These are phyloP conservation scores for Letharia columbiana DNA, from an alignment of 495 filamentous ascomycete species.

Conservation along the genomic window DNA sequence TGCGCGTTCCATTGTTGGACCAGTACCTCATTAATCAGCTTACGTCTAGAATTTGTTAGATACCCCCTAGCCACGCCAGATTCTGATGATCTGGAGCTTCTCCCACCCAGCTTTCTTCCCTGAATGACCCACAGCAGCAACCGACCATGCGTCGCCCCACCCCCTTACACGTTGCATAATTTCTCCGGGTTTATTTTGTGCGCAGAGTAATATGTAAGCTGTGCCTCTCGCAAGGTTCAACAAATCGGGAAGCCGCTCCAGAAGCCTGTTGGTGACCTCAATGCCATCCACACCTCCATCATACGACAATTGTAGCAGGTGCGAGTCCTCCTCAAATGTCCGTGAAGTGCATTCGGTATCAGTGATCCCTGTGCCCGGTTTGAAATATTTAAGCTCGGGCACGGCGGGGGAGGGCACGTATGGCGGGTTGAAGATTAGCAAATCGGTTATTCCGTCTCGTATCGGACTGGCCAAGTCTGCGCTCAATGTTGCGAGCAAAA, in stretches of 20 bases:
- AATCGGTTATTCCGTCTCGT: conserved; percentile 52
- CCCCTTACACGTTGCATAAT: conserved; percentile 40
- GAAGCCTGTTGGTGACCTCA: conserved; percentile 75
- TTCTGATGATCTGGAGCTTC: conserved; percentile 70
- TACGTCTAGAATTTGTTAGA: not conserved
- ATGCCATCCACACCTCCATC: conserved; percentile 86
- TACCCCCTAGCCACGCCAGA: conserved; percentile 41
- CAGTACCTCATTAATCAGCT: not conserved
- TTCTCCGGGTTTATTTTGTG: conserved; percentile 62
- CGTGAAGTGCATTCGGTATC: conserved; percentile 27
- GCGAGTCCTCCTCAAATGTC: conserved; percentile 61
- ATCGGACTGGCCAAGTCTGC: conserved; percentile 58
- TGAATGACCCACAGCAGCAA: conserved; percentile 71
- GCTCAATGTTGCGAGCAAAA: conserved; percentile 52
- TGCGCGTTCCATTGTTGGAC: not conserved
- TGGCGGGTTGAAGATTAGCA: conserved; percentile 92
- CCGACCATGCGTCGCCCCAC: conserved; percentile 56
- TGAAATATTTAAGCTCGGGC: conserved; percentile 40
- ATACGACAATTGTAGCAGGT: conserved; percentile 76
- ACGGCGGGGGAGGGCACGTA: conserved; percentile 82
- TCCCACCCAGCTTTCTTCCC: conserved; percentile 90
- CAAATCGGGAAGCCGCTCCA: conserved; percentile 54
- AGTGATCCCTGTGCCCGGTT: conserved; percentile 20
- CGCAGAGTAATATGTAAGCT: conserved; percentile 83
- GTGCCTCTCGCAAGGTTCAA: conserved; percentile 58